phyloP scores from a whole-genome alignment of 2,329 filamentous ascomycete species.

The Helminthosporium solani region DNA sequence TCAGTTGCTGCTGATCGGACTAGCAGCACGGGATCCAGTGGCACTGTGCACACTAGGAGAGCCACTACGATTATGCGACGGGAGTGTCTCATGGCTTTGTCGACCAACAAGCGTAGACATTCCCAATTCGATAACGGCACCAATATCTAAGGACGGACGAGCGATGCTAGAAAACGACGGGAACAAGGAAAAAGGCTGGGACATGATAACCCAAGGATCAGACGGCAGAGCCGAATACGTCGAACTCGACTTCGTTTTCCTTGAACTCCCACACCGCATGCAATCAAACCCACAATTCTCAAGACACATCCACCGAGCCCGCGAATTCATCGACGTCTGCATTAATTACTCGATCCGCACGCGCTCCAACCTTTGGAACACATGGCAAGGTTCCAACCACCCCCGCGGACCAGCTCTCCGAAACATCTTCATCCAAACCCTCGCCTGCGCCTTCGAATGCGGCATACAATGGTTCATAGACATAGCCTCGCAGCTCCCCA shows the following conservation, averaged over 20 bases:
- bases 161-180: constrained; percentile 14
- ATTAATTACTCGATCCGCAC: constrained; percentile 24
- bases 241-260: constrained; percentile 44
- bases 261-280: constrained; percentile 34
- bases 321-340: constrained; percentile 39
- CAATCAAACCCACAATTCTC: constrained; percentile 31
- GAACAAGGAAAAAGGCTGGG: constrained; percentile 1
- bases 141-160: background rate
- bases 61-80: constrained; percentile 35
- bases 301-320: constrained; percentile 31
- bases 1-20: constrained; percentile 42
- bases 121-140: constrained; percentile 11
- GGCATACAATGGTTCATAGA: constrained; percentile 44
- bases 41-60: constrained; percentile 42
- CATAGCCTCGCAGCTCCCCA: constrained; percentile 13
- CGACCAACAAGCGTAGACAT: constrained; percentile 30
- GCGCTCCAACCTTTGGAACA: constrained; percentile 23
- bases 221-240: constrained; percentile 42
- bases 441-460: constrained; percentile 44
- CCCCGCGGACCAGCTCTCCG: constrained; percentile 40
- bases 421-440: constrained; percentile 46
- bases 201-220: constrained; percentile 27
- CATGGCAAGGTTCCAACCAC: constrained; percentile 30
- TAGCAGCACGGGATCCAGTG: constrained; percentile 45
- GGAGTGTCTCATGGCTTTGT: constrained; percentile 35